Evolutionary conservation across 2,329 filamentous ascomycete genomes (phyloP), one percentile per base, ranked within the genome.

Genomic region (Bipolaris victoriae): DNA sequence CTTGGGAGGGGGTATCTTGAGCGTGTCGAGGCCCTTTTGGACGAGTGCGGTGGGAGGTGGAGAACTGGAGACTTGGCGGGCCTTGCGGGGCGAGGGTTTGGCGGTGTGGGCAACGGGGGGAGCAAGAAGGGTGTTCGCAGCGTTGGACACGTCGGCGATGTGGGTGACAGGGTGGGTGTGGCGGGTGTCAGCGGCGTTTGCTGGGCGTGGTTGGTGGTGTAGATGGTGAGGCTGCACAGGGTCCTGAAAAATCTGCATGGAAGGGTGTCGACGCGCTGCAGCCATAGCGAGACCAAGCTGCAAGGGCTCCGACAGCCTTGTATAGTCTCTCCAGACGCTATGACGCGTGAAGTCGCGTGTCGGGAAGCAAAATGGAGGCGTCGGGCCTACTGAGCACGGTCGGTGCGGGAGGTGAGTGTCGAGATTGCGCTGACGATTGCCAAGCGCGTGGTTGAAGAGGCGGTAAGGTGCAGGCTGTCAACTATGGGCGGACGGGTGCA

Each of bases 71-170:
- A 80, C 80, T 65, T 81, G 80, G 53, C 78, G 76, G 33, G 83
- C 77, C 78, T 95, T 96, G 69, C 84, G 84, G 10, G 90, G 91
- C 52, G 91, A 96, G 56, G 83, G 83, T 70, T 81, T 83, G 69
- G 83, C 78, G 67, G 80, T 74, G 58, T 81, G 76, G 58, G 74
- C 69, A 52, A 80, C 76, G 20, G 84, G 79, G 22, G 90, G 88
- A 65, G 89, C 87, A 67, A 94, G 83, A 54, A 88, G 79, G 66
- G 88, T 83, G 76, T 90, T 90, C 61, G 82, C 80, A 77, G 83
- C 84, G 66, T 83, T 74, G 22, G 79, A 79, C 67, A 78, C 76
- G 75, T 80, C 77, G 64, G 72, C 74, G 52, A 80, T 70, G 37
- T 78, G 77, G 20, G 72, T 68, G 52, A 79, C 74, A 48, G 78